Evolutionary conservation across 495 filamentous ascomycete species (phyloP).

Genomic region (Penicillium ochrochloron): DNA sequence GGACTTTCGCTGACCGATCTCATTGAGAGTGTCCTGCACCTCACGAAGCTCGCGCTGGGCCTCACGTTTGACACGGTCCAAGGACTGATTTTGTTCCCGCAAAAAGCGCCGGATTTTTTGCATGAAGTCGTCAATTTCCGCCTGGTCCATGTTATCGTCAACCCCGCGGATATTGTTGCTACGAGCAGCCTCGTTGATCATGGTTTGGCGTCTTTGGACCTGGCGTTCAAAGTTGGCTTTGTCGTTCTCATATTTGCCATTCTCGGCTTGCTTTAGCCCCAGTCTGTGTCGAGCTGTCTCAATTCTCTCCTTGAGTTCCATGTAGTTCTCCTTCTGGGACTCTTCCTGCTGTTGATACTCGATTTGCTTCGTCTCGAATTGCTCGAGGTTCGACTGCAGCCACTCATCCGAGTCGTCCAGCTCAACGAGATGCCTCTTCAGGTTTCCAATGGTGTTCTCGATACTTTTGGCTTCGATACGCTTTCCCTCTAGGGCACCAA

Average conservation of each 20-base stretch:
- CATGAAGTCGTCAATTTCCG: conserved; percentile 75
- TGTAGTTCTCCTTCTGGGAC: conserved; percentile 61
- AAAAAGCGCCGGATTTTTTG: conserved; percentile 72
- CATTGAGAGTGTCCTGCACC: conserved; percentile 66
- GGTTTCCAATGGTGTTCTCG: conserved; percentile 67
- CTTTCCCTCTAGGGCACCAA: conserved; percentile 76
- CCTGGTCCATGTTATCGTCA: conserved; percentile 76
- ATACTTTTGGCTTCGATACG: conserved; percentile 68
- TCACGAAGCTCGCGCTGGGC: conserved; percentile 70
- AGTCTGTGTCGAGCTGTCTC: conserved; percentile 60
- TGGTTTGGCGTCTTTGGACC: conserved; percentile 64
- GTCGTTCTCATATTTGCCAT: conserved; percentile 82
- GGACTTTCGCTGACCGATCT: conserved; percentile 69
- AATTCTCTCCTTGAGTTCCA: conserved; percentile 65
- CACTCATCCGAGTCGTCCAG: conserved; percentile 78
- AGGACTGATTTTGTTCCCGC: conserved; percentile 73
- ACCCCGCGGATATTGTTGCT: conserved; percentile 84
- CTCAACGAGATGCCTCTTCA: conserved; percentile 72
- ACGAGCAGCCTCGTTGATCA: conserved; percentile 78
- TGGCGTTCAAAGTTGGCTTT: conserved; percentile 85
- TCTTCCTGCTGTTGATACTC: conserved; percentile 67
- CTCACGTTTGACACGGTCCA: conserved; percentile 74
- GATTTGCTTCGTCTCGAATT: conserved; percentile 76
- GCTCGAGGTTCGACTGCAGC: conserved; percentile 73
- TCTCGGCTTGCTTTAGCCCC: conserved; percentile 76